Evolutionary conservation across 2,329 filamentous ascomycete genomes (phyloP), one percentile per base, ranked within the genome.

Genomic region (Eurotiales sp.): DNA sequence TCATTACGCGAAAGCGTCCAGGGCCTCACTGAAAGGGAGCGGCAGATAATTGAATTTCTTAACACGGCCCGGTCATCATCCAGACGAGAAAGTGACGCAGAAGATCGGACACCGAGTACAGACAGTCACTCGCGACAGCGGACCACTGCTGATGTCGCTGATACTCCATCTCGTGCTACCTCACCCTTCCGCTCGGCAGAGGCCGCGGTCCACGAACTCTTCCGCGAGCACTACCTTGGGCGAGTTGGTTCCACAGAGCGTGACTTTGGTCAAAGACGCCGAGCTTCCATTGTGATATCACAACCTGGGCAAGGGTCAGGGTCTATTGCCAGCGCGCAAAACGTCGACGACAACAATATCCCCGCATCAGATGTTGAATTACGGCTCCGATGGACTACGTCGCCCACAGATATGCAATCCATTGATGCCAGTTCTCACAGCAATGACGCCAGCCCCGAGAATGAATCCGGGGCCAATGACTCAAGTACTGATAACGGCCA

Each of bases 41-140:
- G 72, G 48, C 60, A 71, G 50, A 70, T 74, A 29, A 65, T 74
- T 53, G 70, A 74, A 42, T 72, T 71, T 48, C 55, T 74, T 54
- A 72, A 72, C 53, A 65, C 68, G 19, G 67, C 69, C 36, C 66
- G 70, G 36, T 72, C 66, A 65, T 64, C 67, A 7, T 64, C 68
- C 27, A 59, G 61, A 50, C 49, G 61, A 47, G 69, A 66, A 53
- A 66, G 65, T 45, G 59, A 61, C 21, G 51, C 62, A 39, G 58
- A 61, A 21, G 64, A 68, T 37, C 61, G 63, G 34, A 58, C 62
- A 36, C 54, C 59, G 12, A 65, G 66, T 54, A 50, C 60, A 46
- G 64, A 56, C 44, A 52, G 60, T 36, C 60, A 66, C 50, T 57
- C 63, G 30, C 60, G 59, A 43, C 55, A 62, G 55, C 53, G 54